These are phyloP conservation scores for Oxytropis ochrocephala DNA, from an alignment of 306 rosid genomes.

Conservation along the genomic window DNA sequence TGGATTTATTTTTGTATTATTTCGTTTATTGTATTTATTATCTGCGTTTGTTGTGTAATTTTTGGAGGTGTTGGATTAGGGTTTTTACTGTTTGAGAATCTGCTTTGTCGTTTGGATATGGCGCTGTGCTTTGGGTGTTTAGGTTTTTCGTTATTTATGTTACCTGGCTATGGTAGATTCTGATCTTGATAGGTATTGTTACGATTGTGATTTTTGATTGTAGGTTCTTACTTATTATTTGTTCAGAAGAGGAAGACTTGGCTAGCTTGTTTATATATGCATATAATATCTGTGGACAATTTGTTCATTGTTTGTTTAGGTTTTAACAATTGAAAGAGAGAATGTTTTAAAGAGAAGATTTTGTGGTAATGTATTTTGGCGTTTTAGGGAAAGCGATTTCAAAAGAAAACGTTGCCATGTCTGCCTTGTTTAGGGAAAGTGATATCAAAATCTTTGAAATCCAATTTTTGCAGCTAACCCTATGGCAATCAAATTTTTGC, in stretches of 20 bases:
- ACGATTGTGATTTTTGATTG: not conserved
- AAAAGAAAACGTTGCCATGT: too few species aligned
- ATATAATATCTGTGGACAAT: too few species aligned
- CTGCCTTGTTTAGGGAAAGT: too few species aligned
- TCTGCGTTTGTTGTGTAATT: not conserved
- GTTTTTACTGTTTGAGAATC: not conserved
- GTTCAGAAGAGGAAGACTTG: not conserved
- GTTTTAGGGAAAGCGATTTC: too few species aligned
- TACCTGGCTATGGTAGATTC: not conserved
- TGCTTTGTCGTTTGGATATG: not conserved
- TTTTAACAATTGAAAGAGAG: too few species aligned
- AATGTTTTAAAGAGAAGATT: too few species aligned
- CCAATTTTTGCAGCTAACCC: too few species aligned
- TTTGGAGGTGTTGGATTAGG: not conserved
- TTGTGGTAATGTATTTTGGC: too few species aligned
- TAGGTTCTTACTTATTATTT: too few species aligned
- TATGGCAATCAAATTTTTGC: too few species aligned
- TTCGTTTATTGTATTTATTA: not conserved
- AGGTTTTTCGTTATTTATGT: not conserved
- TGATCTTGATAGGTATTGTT: not conserved
- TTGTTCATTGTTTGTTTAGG: not conserved
- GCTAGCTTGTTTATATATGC: too few species aligned
- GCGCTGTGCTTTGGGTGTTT: not conserved
- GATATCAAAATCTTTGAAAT: too few species aligned
- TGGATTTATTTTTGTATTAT: not conserved